Base-by-base conservation (phyloP, 2,329 filamentous ascomycete genomes). In the Clathrospora elynae region DNA sequence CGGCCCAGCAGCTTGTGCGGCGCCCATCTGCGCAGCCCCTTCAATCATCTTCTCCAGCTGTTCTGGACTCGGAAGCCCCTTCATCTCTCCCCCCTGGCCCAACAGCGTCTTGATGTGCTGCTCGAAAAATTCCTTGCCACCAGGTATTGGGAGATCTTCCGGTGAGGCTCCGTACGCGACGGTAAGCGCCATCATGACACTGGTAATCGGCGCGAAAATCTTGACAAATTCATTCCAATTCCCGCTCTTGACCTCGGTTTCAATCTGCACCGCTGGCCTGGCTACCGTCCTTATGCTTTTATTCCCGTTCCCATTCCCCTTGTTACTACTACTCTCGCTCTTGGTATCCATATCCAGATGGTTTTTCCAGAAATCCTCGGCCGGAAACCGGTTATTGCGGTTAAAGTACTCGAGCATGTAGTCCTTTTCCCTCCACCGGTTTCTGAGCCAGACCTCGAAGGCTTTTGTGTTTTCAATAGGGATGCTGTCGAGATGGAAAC, bases 351-450 rank as follows among this genome's bases (percentile, higher is more conserved):
- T 64, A 20, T 71, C 71, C 6, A 74, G 67, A 34, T 68, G 66
- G 9, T 71, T 59, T 36, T 72, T 71, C 68, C 70, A 71, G 25
- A 64, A 69, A 17, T 82, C 75, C 51, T 86, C 85, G 3, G 84
- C 78, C 0, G 93, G 93, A 61, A 97, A 96, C 13, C 85, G 81
- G 3, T 87, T 90, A 2, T 85, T 91, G 12, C 71, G 72, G 24
- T 67, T 75, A 66, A 90, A 97, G 53, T 90, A 81, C 57, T 96
- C 90, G 63, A 99, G 82, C 31, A 96, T 77, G 19, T 83, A 82
- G 60, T 99, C 92, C 69, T 99, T 99, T 67, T 96, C 90, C 35
- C 85, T 82, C 93, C 93, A 99, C 30, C 90, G 81, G 42, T 88
- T 84, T 20, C 85, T 80, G 18, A 97, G 77, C 93, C 93, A 99